Evolutionary conservation across 495 filamentous ascomycete genomes (phyloP).

Genomic region (Neurospora tetraspora): DNA sequence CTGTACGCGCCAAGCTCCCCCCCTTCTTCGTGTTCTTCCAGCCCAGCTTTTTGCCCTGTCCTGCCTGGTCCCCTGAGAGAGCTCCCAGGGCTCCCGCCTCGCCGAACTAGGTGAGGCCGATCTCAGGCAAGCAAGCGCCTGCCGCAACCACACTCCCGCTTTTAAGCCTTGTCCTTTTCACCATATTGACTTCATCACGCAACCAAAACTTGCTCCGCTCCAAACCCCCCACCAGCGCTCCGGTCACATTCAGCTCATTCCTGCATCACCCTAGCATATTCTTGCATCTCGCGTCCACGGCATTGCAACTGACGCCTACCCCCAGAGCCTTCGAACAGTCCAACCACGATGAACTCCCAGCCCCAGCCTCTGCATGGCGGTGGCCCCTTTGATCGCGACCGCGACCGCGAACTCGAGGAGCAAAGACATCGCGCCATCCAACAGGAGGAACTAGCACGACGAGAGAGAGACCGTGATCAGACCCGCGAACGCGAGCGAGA

Average conservation of each 20-base stretch:
- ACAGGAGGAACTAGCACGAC: constrained; percentile 23
- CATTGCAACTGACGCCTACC: constrained; percentile 5
- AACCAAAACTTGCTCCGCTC: not conserved
- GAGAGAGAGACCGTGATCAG: constrained; percentile 20
- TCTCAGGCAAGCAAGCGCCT: not conserved
- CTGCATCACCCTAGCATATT: not conserved
- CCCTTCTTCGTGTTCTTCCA: not conserved
- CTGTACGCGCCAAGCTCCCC: constrained; percentile 9
- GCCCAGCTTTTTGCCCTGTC: not conserved
- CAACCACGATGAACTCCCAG: constrained; percentile 33
- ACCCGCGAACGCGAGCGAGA: constrained; percentile 27
- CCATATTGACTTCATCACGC: not conserved
- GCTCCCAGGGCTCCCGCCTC: not conserved
- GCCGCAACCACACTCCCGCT: not conserved
- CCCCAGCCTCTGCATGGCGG: constrained; percentile 31
- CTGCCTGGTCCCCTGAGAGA: not conserved
- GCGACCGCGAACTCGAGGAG: constrained; percentile 27
- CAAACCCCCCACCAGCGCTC: not conserved
- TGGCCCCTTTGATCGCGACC: constrained; percentile 31
- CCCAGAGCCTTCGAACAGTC: constrained; percentile 16
- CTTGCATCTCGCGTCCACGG: not conserved
- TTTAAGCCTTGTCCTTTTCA: not conserved
- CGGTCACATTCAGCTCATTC: not conserved
- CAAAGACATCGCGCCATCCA: constrained; percentile 29
- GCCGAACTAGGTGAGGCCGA: not conserved